These are phyloP conservation scores for Rhodotorula sp. DNA, from an alignment of 1,284 basidiomycete species.

Conservation along the genomic window DNA sequence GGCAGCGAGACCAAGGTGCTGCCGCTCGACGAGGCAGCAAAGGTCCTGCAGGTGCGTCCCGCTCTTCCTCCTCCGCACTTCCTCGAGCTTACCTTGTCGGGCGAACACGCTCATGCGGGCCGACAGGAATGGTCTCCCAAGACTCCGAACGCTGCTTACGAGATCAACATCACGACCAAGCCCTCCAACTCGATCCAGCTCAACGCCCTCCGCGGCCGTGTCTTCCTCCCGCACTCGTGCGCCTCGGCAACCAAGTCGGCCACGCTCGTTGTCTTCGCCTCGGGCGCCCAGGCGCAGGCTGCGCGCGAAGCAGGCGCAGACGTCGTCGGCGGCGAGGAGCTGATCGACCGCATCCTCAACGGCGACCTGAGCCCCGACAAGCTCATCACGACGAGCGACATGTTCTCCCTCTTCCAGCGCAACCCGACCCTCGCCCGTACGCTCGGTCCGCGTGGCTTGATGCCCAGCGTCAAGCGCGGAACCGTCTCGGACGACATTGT, in stretches of 20 bases:
- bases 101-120: background rate
- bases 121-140: conserved; percentile 33
- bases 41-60: conserved; percentile 34
- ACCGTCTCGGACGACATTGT: conserved; percentile 87
- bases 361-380: conserved; percentile 71
- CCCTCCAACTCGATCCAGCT: conserved; percentile 67
- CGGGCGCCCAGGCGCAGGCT: conserved; percentile 66
- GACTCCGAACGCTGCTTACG: conserved; percentile 62
- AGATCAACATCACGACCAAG: conserved; percentile 75
- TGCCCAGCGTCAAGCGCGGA: conserved; percentile 91
- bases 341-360: conserved; percentile 74
- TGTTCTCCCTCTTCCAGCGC: conserved; percentile 68
- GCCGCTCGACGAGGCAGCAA: conserved; percentile 37
- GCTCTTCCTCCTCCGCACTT: background rate
- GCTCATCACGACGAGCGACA: conserved; percentile 76
- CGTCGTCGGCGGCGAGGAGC: conserved; percentile 79
- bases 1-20: conserved; percentile 22
- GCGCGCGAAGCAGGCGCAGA: conserved; percentile 79
- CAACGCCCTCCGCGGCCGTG: conserved; percentile 73
- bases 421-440: conserved; percentile 80
- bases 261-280: conserved; percentile 82
- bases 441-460: conserved; percentile 88
- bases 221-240: conserved; percentile 70
- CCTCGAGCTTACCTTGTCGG: background rate
- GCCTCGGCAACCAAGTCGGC: conserved; percentile 64